Base-by-base conservation (phyloP, 148 eudicot genomes). In the Salicornia ramosissima region DNA sequence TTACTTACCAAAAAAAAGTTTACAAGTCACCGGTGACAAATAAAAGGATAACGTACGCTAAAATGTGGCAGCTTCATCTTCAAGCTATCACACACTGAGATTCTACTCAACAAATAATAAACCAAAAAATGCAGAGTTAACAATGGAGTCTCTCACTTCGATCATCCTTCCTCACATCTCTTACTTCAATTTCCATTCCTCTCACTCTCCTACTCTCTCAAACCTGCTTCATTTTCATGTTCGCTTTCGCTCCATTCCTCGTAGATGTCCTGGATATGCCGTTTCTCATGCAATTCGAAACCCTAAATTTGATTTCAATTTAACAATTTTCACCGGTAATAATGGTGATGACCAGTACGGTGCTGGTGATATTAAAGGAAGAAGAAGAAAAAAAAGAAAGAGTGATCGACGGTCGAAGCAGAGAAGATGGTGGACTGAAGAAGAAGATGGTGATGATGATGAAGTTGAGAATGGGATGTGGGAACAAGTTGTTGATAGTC, bases 401-500 rank as follows among this genome's bases (percentile, higher is more conserved):
- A 71, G 71, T 28, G 16, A 63, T 50, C 29, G 43, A 19, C 47
- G 21, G 30, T 36, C 68, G 24, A 76, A 69, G 72, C 7, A 31
- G 53, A 36, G 34, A 12, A 47, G 19, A 21, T 72, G 77, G 80
- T 53, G 46, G 50, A 71, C 39, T 29, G 52, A 61, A 3, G 67
- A 26, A 1, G 67, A 26, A 1, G 58, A 66, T 1, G 34, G 28
- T 25, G 67, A 18, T 21, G 18, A 28, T 0, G 29, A 11, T 3
- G 72, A 52, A 7, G 26, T 15, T 21, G 33, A 52, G 61, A 2
- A 43, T 40, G 62, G 63, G 11, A 10, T 59, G 47, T 30, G 67
- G 14, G 65, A 55, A 15, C 69, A 68, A 49, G 45, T 68, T 33
- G 56, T 77, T 61, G 70, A 68, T 24, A 40, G 18, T 52, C 69